Conservation (phyloP, 2,329 filamentous ascomycete species). For the Dendrostoma leiphaemia region DNA sequence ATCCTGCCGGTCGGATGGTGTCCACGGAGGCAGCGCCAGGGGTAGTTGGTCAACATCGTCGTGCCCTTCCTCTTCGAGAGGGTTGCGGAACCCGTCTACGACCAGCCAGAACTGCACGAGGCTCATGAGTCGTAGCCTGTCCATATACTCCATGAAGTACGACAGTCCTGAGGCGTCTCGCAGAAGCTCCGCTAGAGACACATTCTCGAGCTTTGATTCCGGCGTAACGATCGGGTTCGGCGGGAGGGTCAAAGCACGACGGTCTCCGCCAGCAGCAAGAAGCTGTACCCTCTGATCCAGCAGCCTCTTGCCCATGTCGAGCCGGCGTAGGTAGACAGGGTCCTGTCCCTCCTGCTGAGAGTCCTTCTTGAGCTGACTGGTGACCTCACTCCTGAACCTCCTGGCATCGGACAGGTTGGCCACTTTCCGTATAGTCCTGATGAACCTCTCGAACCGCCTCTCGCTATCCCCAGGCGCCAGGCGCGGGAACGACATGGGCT, state of each 20-base stretch:
- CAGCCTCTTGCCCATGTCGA: conserved; percentile 89
- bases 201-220: conserved; percentile 69
- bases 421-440: conserved; percentile 82
- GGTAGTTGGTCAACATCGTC: conserved; percentile 67
- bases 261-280: conserved; percentile 67
- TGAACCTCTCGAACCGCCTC: conserved; percentile 90
- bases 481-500: conserved; percentile 71
- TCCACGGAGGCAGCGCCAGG: conserved; percentile 67
- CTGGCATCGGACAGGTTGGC: conserved; percentile 91
- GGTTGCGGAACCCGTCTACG: conserved; percentile 93
- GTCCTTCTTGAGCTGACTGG: conserved; percentile 87
- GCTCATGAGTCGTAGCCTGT: conserved; percentile 80
- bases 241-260: conserved; percentile 29
- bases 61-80: conserved; percentile 78
- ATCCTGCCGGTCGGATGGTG: conserved; percentile 80
- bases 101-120: conserved; percentile 98
- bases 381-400: conserved; percentile 85
- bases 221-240: conserved; percentile 26
- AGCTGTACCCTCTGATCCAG: conserved; percentile 86
- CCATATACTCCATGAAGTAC: conserved; percentile 99
- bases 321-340: conserved; percentile 77
- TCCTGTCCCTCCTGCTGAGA: conserved; percentile 76
- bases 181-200: conserved; percentile 79
- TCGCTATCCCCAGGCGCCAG: conserved; percentile 82
- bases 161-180: conserved; percentile 87